Evolutionary conservation across 179 eudicot species (phyloP).

Genomic region (Beta corolliflora): DNA sequence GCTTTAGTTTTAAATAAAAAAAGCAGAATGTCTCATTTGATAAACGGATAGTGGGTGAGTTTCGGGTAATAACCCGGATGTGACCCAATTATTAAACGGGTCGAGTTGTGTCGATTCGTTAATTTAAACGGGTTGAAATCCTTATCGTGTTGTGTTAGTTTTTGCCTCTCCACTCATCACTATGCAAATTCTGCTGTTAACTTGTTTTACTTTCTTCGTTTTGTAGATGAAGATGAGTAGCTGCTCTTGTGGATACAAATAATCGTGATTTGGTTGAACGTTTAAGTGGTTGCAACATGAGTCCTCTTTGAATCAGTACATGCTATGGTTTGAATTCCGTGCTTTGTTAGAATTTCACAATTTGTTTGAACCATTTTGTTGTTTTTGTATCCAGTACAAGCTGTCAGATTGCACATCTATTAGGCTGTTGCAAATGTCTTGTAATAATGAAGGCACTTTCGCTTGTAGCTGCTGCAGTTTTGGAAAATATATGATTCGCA

Average conservation of each 20-base stretch:
- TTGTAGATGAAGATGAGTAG: slow-evolving; percentile 65
- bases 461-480: neutral
- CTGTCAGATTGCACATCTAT: neutral
- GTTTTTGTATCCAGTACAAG: slow-evolving; percentile 2
- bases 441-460: slow-evolving; percentile 1
- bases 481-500: neutral
- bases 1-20: too few relatives aligned
- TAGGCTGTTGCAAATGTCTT: neutral
- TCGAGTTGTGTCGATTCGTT: too few relatives aligned
- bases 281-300: neutral
- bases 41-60: too few relatives aligned
- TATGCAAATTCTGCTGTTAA: neutral
- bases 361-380: neutral
- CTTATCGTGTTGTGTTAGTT: too few relatives aligned
- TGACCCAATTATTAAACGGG: too few relatives aligned
- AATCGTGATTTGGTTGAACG: neutral
- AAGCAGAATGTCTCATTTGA: too few relatives aligned
- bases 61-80: too few relatives aligned
- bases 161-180: too few relatives aligned
- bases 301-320: neutral
- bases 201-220: neutral
- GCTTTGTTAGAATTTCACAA: neutral
- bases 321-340: neutral
- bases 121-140: too few relatives aligned
- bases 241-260: slow-evolving; percentile 14